Evolutionary conservation across 805 yeast genomes (phyloP).

Genomic region (Kuraishia hungarica): DNA sequence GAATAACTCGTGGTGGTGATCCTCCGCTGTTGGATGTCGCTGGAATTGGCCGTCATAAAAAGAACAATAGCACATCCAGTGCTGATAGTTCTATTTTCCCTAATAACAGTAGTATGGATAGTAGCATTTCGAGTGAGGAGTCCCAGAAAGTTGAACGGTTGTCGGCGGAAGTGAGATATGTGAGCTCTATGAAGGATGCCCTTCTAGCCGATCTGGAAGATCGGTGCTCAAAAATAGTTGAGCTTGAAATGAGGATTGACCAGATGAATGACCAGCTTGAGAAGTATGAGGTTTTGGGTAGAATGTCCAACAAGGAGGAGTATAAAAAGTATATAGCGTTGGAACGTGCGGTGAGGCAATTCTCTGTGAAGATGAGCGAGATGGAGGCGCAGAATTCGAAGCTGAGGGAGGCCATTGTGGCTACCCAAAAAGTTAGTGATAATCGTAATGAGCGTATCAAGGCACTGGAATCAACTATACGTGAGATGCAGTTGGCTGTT

Average conservation of each 20-base stretch:
- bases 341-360: slow-evolving; percentile 49
- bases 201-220: slow-evolving; percentile 15
- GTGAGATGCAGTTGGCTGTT: slow-evolving; percentile 41
- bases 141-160: background rate
- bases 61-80: background rate
- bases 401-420: slow-evolving; percentile 45
- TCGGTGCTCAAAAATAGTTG: slow-evolving; percentile 21
- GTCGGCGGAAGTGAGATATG: background rate
- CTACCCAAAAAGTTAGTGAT: slow-evolving; percentile 48
- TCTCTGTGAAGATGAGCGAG: slow-evolving; percentile 51
- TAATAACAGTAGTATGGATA: background rate
- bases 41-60: background rate
- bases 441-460: slow-evolving; percentile 49
- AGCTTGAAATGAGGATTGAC: slow-evolving; percentile 34
- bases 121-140: background rate
- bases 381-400: slow-evolving; percentile 53
- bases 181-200: slow-evolving; percentile 6
- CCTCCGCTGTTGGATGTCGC: background rate
- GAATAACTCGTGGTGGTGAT: background rate
- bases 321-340: slow-evolving; percentile 43
- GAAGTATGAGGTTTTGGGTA: slow-evolving; percentile 9
- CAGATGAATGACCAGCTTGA: slow-evolving; percentile 25
- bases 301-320: slow-evolving; percentile 23
- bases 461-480: slow-evolving; percentile 39
- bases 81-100: background rate